Conservation (phyloP, 75 land plant genomes). For the Pinus taeda region DNA sequence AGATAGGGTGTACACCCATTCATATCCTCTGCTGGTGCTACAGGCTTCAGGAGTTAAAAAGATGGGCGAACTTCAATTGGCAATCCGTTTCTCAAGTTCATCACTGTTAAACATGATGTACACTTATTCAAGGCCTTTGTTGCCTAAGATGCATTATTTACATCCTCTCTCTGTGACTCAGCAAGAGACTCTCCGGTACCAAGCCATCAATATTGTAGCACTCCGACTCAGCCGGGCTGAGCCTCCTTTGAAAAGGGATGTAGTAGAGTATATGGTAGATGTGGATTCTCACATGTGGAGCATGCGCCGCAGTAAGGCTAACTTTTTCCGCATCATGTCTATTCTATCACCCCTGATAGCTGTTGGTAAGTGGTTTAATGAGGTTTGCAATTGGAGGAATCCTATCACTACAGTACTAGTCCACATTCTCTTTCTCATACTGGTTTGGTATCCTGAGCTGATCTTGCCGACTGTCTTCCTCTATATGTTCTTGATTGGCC, state of each 20-base stretch:
- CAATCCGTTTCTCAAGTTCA: conserved; percentile 65
- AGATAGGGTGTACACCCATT: conserved; percentile 71
- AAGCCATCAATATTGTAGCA: conserved; percentile 65
- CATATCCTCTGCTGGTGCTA: conserved; percentile 68
- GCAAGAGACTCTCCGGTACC: conserved; percentile 53
- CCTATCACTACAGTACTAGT: conserved; percentile 79
- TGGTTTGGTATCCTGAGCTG: conserved; percentile 80
- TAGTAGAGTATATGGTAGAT: conserved; percentile 80
- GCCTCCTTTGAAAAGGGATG: conserved; percentile 70
- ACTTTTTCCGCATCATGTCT: conserved; percentile 57
- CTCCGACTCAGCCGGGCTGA: conserved; percentile 57
- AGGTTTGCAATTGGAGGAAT: conserved; percentile 75
- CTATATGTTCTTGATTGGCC: conserved; percentile 87
- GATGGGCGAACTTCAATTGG: conserved; percentile 76
- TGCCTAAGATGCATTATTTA: conserved; percentile 77
- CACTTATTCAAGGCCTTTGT: conserved; percentile 50
- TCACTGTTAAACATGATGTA: conserved; percentile 53
- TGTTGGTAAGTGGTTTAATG: conserved; percentile 63
- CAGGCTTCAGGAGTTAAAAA: conserved; percentile 71
- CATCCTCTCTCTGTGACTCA: conserved; percentile 57
- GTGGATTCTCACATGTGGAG: conserved; percentile 79
- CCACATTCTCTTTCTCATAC: conserved; percentile 67
- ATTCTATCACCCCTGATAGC: conserved; percentile 73
- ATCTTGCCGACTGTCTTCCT: conserved; percentile 75
- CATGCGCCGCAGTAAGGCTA: conserved; percentile 71